Conservation (phyloP, 495 filamentous ascomycete species). For the Xeromyces bisporus region DNA sequence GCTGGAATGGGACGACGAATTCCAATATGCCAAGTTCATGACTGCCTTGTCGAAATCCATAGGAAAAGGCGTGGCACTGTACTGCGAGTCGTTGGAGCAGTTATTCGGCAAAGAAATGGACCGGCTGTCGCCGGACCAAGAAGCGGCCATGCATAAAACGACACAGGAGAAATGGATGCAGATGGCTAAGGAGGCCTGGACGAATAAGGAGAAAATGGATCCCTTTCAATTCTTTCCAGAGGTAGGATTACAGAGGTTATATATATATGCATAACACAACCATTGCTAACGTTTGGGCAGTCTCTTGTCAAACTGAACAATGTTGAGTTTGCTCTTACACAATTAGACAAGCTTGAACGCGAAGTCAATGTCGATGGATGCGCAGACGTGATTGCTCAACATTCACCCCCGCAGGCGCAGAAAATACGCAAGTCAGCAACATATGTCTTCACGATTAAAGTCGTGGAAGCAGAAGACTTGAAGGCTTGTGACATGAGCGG, state of each 20-base stretch:
- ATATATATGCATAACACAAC: neutral
- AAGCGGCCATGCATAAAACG: slow-evolving; percentile 55
- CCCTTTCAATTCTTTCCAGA: slow-evolving; percentile 95
- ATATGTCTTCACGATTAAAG: slow-evolving; percentile 97
- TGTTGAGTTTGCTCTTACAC: slow-evolving; percentile 78
- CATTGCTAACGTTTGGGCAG: slow-evolving; percentile 26
- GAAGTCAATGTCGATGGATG: slow-evolving; percentile 89
- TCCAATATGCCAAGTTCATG: slow-evolving; percentile 94
- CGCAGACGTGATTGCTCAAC: slow-evolving; percentile 58
- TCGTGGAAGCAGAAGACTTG: slow-evolving; percentile 95
- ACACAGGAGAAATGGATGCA: slow-evolving; percentile 84
- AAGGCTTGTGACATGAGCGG: slow-evolving; percentile 95
- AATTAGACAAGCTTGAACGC: slow-evolving; percentile 76
- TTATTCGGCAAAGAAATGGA: slow-evolving; percentile 89
- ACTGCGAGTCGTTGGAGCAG: slow-evolving; percentile 83
- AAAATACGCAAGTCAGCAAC: slow-evolving; percentile 49
- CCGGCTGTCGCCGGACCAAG: slow-evolving; percentile 70
- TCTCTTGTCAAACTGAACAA: slow-evolving; percentile 98
- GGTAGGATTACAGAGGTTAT: slow-evolving; percentile 33
- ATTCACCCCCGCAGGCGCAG: slow-evolving; percentile 38
- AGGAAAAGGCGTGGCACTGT: slow-evolving; percentile 63
- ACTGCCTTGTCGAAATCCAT: slow-evolving; percentile 83
- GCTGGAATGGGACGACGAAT: slow-evolving; percentile 81
- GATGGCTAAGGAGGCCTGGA: slow-evolving; percentile 90
- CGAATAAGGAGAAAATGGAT: slow-evolving; percentile 81